Conservation (phyloP, 441 rosid species). For the Adansonia rubrostipa region DNA sequence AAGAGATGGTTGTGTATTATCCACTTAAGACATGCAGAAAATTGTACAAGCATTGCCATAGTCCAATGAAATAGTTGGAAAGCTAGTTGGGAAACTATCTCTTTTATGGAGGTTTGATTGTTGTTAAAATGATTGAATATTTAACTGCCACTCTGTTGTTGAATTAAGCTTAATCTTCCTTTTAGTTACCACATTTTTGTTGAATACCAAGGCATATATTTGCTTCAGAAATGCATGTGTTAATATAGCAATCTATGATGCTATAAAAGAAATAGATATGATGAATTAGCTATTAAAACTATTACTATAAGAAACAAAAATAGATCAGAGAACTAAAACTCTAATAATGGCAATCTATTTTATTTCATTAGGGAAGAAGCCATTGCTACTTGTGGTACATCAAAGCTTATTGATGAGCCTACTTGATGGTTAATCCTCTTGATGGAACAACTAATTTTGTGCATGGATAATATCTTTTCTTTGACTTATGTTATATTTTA, state of each 20-base stretch:
- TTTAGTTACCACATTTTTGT: neutral
- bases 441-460: too few species aligned
- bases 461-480: too few species aligned
- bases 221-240: neutral
- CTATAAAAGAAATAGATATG: neutral
- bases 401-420: too few species aligned
- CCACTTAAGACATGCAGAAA: constrained; percentile 72
- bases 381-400: too few species aligned
- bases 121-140: neutral
- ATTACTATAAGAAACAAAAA: neutral
- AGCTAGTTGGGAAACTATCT: constrained; percentile 34
- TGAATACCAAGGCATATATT: neutral
- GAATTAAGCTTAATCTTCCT: neutral
- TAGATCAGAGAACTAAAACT: neutral
- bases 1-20: constrained; percentile 23
- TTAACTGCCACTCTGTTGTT: neutral
- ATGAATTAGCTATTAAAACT: neutral
- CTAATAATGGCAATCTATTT: too few species aligned
- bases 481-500: too few species aligned
- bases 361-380: too few species aligned
- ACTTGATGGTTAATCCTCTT: too few species aligned
- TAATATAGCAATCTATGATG: neutral
- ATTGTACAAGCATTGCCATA: constrained; percentile 74
- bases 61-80: constrained; percentile 63
- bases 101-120: constrained; percentile 65